A percentile compares a stretch with the other conserved stretches of the same genome.
Conservation (phyloP, 2,329 filamentous ascomycete species). For the Myriosclerotinia curreyana region DNA sequence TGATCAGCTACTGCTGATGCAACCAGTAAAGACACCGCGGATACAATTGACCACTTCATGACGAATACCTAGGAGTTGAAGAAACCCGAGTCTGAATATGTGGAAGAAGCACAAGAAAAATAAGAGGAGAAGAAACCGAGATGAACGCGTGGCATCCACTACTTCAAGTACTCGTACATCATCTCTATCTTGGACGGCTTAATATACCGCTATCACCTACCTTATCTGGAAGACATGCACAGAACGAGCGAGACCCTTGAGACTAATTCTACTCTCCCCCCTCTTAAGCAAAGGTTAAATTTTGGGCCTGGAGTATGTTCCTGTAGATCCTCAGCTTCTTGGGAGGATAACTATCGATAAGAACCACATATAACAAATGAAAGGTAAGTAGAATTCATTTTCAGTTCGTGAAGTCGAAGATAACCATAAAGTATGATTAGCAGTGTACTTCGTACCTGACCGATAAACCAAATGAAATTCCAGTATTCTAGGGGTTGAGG, state of each 20-base stretch:
- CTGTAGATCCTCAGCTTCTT: conserved; percentile 11
- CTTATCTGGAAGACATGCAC: conserved; percentile 19
- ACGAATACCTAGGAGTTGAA: not conserved
- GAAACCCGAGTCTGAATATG: not conserved
- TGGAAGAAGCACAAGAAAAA: not conserved
- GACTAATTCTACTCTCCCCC: conserved; percentile 1
- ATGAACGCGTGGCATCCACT: not conserved
- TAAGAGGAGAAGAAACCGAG: not conserved
- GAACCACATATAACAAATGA: not conserved
- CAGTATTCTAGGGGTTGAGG: not conserved
- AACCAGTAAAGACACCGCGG: conserved; percentile 29
- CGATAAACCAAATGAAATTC: no score
- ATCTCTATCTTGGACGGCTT: not conserved
- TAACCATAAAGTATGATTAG: conserved; percentile 15
- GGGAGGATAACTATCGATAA: conserved; percentile 13
- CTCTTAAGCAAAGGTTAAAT: no score
- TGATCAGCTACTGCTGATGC: conserved; percentile 24
- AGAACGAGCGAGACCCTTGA: not conserved
- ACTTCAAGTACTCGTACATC: conserved; percentile 2
- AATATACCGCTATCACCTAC: conserved; percentile 19
- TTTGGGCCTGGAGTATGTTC: no score
- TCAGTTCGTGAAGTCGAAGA: conserved; percentile 5
- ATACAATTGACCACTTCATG: conserved; percentile 34
- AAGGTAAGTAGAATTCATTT: not conserved
- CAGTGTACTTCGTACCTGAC: conserved; percentile 16